Evolutionary conservation across 1,284 basidiomycete species (phyloP), one percentile per base, ranked within the genome.

Genomic region (Ustilago lituana): DNA sequence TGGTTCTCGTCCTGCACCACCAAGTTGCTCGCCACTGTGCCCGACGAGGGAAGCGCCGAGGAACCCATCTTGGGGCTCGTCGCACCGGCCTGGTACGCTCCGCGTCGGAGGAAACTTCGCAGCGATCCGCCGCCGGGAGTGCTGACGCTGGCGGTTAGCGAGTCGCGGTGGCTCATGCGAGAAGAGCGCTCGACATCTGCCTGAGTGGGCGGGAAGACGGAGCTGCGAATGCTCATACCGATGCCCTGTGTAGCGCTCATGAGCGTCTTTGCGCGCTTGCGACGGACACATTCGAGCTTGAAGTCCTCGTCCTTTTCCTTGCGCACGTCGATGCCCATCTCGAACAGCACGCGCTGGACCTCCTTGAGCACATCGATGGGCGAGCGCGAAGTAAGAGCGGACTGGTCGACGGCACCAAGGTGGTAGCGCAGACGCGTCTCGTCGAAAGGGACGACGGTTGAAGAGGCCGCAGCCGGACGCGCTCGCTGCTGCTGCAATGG

Each of bases 321-420:
- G 77, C 91, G 88, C 67, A 94, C 86, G 44, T 95, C 93, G 57
- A 98, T 86, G 20, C 95, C 96, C 92, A 98, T 94, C 37, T 87
- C 87, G 74, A 89, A 87, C 55, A 98, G 85, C 15, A 94, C 90
- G 59, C 86, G 85, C 73, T 87, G 86, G 31, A 98, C 88, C 79
- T 94, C 91, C 60, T 86, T 87, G 85, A 98, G 92, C 38, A 98
- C 93, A 66, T 93, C 90, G 6, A 88, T 87, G 12, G 95, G 94
- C 14, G 89, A 85, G 17, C 89, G 87, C 7, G 90, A 92, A 9
- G 94, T 96, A 67, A 98, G 88, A 35, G 90, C 95, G 20, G 90
- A 90, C 79, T 92, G 91, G 83, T 98, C 95, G 24, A 98, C 91
- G 1, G 94, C 90, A 70, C 95, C 94, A 69, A 92, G 90, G 79